phyloP scores from a whole-genome alignment of 129 eudicot species.

The Logfia minima region DNA sequence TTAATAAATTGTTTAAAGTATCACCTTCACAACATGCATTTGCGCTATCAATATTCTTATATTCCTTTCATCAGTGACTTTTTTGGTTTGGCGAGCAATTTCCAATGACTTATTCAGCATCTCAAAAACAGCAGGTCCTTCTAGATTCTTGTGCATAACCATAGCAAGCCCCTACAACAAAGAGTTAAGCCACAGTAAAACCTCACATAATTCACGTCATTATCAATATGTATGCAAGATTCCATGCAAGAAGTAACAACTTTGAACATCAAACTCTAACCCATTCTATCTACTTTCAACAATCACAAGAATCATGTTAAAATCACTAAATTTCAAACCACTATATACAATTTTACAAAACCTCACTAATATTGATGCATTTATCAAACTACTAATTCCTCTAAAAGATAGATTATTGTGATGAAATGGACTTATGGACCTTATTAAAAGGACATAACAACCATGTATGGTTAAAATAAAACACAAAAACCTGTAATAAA shows the following conservation, averaged over 20 bases:
- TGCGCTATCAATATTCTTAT: conserved; percentile 79
- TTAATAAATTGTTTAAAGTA: not conserved
- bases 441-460: not conserved
- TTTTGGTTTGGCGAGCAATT: conserved; percentile 58
- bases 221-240: not conserved
- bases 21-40: conserved; percentile 85
- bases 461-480: not conserved
- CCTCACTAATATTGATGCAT: not conserved
- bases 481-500: not conserved
- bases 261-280: conserved; percentile 4
- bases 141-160: conserved; percentile 92
- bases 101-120: conserved; percentile 72
- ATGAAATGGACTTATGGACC: not conserved
- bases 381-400: not conserved
- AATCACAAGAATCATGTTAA: conserved; percentile 3
- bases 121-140: conserved; percentile 90
- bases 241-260: not conserved
- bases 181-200: conserved; percentile 14
- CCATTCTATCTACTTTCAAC: conserved; percentile 12
- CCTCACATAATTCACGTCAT: not conserved
- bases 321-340: not conserved
- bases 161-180: conserved; percentile 82
- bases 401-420: not conserved
- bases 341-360: not conserved
- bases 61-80: conserved; percentile 79